A percentile compares a stretch with the other conserved stretches of the same genome.
Conservation (phyloP, 345 rosid species). For the Erysimum cheiranthoides region DNA sequence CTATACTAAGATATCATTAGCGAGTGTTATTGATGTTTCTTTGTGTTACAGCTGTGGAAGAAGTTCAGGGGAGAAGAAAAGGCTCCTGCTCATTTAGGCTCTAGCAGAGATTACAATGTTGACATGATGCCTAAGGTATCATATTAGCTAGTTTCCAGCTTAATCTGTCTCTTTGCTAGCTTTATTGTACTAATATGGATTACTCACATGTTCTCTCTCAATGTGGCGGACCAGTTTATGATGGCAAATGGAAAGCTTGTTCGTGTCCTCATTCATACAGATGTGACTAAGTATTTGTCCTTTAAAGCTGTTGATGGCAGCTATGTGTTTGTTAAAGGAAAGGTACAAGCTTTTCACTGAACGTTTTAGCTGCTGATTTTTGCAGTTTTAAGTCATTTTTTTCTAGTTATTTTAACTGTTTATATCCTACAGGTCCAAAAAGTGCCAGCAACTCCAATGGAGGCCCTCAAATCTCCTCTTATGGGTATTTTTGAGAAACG, state of each 20-base stretch:
- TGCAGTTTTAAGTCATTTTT: not conserved
- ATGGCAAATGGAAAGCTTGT: slow-evolving; percentile 99
- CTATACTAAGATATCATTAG: not conserved
- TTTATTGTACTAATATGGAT: not conserved
- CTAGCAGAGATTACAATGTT: slow-evolving; percentile 96
- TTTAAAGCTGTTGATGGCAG: slow-evolving; percentile 99
- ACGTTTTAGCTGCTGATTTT: not conserved
- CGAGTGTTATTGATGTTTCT: slow-evolving; percentile 5
- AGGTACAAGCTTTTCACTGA: slow-evolving; percentile 56
- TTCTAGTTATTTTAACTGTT: not conserved
- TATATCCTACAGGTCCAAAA: slow-evolving; percentile 72
- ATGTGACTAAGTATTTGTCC: slow-evolving; percentile 88
- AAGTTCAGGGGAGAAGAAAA: slow-evolving; percentile 87
- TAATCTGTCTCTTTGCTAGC: slow-evolving; percentile 2
- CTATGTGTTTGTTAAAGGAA: slow-evolving; percentile 87
- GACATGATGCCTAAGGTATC: slow-evolving; percentile 97
- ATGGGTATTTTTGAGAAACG: slow-evolving; percentile 99
- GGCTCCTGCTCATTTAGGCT: slow-evolving; percentile 91
- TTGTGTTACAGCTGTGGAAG: slow-evolving; percentile 82
- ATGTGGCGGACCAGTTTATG: slow-evolving; percentile 66
- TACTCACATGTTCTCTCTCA: slow-evolving; percentile 10
- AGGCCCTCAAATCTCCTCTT: slow-evolving; percentile 92
- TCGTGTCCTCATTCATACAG: slow-evolving; percentile 95
- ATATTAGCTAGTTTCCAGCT: slow-evolving; percentile 3
- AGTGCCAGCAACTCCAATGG: slow-evolving; percentile 97